Base-by-base conservation (phyloP, 345 rosid genomes). In the Hypericum androsaemum region DNA sequence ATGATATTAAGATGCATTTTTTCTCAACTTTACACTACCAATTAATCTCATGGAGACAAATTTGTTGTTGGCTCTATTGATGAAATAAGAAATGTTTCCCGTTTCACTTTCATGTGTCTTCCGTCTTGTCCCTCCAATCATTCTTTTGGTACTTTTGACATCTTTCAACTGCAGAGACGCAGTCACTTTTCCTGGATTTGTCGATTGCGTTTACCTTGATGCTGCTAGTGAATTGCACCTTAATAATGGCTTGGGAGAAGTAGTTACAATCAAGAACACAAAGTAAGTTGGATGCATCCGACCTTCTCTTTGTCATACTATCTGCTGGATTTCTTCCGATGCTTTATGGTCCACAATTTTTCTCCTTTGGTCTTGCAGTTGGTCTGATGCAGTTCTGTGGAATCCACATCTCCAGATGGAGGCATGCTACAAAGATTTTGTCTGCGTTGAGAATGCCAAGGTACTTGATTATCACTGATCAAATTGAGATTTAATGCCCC, bases 341-440 rank as follows among this genome's bases (percentile, higher is more conserved):
- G 10, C 39, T 32, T n/a, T 49, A 41, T 47, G 57, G 16, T 43
- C 10, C 12, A 13, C 38, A 12, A 45, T 5, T 67, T 58, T 65
- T 43, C 46, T 35, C 1, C 12, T 57, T 35, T 62, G 41, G 64
- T 47, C 22, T 40, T 66, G 62, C 72, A 87, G 96, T 68, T 90
- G 98, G 98, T 82, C 95, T 3, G 98, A 87, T 72, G 81, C 83
- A 12, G 98, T 90, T 63, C 50, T 90, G 50, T 87, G 98, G 96
- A 87, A 87, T 61, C 96, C 98, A 7, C 87, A 87, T 72, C 54
- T 70, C 37, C 95, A 82, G 78, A 84, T 87, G 98, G 98, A 87
- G 66, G 89, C 98, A 14, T 87, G 82, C 63, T 90, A 87, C 77
- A 81, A 65, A 66, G 96, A 87, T 69, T 87, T 87, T 61, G 84